Evolutionary conservation across 306 rosid species (phyloP).

Genomic region (Sechiopsis laciniata): DNA sequence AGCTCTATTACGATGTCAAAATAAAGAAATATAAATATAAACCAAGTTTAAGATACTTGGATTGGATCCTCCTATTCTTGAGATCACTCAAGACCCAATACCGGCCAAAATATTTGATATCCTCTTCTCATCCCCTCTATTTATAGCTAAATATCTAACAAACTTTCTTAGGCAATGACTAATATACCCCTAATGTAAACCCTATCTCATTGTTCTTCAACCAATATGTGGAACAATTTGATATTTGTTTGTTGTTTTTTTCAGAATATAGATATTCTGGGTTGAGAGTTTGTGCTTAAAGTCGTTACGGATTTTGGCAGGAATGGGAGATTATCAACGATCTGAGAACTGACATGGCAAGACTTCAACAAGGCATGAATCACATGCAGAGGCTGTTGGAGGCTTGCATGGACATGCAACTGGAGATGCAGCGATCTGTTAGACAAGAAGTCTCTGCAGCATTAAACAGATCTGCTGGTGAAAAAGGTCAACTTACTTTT

Average conservation of each 20-base stretch:
- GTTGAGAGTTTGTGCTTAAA: background rate
- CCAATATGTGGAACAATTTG: background rate
- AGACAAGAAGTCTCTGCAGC: constrained; percentile 99
- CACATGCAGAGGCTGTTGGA: constrained; percentile 99
- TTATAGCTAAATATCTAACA: too few relatives aligned
- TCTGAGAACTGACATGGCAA: constrained; percentile 85
- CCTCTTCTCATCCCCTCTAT: too few relatives aligned
- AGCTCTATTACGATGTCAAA: too few relatives aligned
- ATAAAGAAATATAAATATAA: too few relatives aligned
- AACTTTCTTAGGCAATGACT: too few relatives aligned
- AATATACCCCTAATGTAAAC: too few relatives aligned
- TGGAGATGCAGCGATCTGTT: constrained; percentile 97
- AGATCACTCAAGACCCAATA: too few relatives aligned
- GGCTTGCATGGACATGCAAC: constrained; percentile 99
- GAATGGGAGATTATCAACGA: constrained; percentile 98
- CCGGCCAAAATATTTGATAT: too few relatives aligned
- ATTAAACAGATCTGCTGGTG: constrained; percentile 77
- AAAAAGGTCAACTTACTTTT: constrained; percentile 53
- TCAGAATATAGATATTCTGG: background rate
- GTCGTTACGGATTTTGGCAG: constrained; percentile 33
- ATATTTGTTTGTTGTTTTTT: constrained; percentile 5
- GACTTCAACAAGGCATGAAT: constrained; percentile 99
- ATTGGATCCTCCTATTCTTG: too few relatives aligned
- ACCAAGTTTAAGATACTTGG: too few relatives aligned
- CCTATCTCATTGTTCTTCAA: background rate